Base-by-base conservation (phyloP, 108 stramenopile species). In the Parietichytrium sp. region DNA sequence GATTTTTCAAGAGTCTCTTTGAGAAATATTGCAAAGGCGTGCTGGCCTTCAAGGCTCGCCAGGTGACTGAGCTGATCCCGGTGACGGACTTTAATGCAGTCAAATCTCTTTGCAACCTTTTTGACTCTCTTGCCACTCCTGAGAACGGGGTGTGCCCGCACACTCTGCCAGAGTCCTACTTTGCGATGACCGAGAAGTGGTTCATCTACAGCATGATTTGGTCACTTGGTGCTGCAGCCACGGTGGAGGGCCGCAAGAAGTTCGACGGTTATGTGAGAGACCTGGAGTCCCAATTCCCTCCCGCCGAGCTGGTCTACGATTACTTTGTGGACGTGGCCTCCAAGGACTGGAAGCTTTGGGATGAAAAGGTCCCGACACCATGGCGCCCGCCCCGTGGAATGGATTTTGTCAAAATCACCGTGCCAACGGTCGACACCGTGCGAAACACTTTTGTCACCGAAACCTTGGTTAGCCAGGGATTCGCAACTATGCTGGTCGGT, bases 251-350 rank as follows among this genome's bases (percentile, higher is more conserved):
- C 3, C 55, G 89, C 31, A 54, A 51, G 13, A 72, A 42, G 33
- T 50, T 92, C 4, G 88, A 88, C 52, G 54, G 82, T 51, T 89
- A 51, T 82, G 48, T 92, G n/a, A 82, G 85, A 8, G 91, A 92
- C 27, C 52, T 92, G 42, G 91, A 91, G 55, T 86, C 89, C 0
- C 82, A 87, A 55, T 91, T 90, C 81, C 91, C 90, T 45, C 87
- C 91, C 2, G 78, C 82, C 23, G 83, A 83, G 18, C 88, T 87
- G 26, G 84, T 90, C 4, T 92, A 87, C 55, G 91, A 92, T 80
- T 91, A 90, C 80, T 87, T 47, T 45, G 61, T 91, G 18, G 90
- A 92, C 72, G 54, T 78, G 7, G 72, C 52, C 47, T 88, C 90
- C 83, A 42, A 51, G 25, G 90, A 92, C 53, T 89, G 87, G 51